These are phyloP conservation scores for Moesziomyces aphidis DNA, from an alignment of 1,284 basidiomycete genomes.

Conservation along the genomic window DNA sequence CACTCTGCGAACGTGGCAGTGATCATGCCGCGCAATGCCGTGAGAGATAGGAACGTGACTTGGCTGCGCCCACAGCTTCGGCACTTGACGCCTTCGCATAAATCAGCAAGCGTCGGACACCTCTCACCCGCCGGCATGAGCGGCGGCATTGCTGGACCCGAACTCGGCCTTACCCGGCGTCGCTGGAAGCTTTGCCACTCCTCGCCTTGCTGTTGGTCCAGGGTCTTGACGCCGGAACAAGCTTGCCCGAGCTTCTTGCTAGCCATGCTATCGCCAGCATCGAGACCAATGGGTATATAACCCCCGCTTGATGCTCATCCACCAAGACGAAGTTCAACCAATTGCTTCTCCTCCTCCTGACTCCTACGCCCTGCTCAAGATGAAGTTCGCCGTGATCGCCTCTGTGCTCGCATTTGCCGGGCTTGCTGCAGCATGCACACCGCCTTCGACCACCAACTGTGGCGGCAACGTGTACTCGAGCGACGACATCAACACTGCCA, in stretches of 20 bases:
- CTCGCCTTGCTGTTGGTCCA: not conserved
- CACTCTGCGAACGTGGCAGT: not conserved
- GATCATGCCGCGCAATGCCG: too few relatives aligned
- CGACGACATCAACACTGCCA: slow-evolving; percentile 28
- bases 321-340: too few relatives aligned
- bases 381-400: slow-evolving; percentile 31
- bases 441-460: slow-evolving; percentile 19
- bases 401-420: slow-evolving; percentile 13
- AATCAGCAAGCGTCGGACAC: not conserved
- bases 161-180: not conserved
- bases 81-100: too few relatives aligned
- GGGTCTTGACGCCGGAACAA: not conserved
- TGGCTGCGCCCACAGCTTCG: too few relatives aligned
- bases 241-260: not conserved
- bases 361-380: slow-evolving; percentile 3
- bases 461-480: slow-evolving; percentile 25
- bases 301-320: not conserved
- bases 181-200: not conserved
- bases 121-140: slow-evolving; percentile 1
- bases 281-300: not conserved
- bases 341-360: too few relatives aligned
- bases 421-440: slow-evolving; percentile 13
- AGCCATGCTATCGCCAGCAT: too few relatives aligned
- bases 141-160: not conserved
- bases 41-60: too few relatives aligned